Percentiles rank a stretch among this genome's conserved stretches.
Evolutionary conservation across 164 flowering plant species (phyloP).

Genomic region (Liriodendron chinense): DNA sequence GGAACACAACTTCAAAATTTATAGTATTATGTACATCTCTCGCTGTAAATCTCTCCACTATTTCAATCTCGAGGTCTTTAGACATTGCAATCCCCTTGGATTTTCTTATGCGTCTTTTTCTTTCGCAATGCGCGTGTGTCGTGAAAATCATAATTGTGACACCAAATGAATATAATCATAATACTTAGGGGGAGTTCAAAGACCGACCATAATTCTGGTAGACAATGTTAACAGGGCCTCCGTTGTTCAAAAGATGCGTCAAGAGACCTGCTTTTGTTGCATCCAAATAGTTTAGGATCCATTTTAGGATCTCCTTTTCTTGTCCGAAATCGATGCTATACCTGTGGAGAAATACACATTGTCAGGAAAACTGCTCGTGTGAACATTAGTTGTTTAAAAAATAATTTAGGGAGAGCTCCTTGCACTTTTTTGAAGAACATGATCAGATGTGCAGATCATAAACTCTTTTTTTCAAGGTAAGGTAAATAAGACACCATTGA

Average conservation of each 20-base stretch:
- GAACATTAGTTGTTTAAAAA: not conserved
- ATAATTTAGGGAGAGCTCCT: not conserved
- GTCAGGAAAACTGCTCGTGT: constrained; percentile 6
- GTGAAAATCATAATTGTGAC: too few species aligned
- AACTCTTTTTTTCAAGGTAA: too few species aligned
- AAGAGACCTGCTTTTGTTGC: constrained; percentile 80
- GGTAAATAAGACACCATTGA: too few species aligned
- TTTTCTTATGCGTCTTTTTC: too few species aligned
- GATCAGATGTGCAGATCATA: not conserved
- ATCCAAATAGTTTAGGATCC: constrained; percentile 74
- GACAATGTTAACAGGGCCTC: constrained; percentile 49
- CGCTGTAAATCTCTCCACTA: too few species aligned
- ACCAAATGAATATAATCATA: too few species aligned
- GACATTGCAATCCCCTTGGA: too few species aligned
- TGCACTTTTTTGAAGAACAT: not conserved
- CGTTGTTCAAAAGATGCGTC: constrained; percentile 76
- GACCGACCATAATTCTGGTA: constrained; percentile 85
- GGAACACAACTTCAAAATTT: too few species aligned
- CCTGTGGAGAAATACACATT: constrained; percentile 40
- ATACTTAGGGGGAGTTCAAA: constrained; percentile 36
- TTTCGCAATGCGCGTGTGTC: too few species aligned
- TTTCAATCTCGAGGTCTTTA: too few species aligned
- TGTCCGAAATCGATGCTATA: constrained; percentile 64
- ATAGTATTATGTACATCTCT: too few species aligned
- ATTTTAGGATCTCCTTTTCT: constrained; percentile 64